Evolutionary conservation across 2,329 filamentous ascomycete species (phyloP), one percentile per base, ranked within the genome.

Genomic region (Berkeleyomyces rouxiae): DNA sequence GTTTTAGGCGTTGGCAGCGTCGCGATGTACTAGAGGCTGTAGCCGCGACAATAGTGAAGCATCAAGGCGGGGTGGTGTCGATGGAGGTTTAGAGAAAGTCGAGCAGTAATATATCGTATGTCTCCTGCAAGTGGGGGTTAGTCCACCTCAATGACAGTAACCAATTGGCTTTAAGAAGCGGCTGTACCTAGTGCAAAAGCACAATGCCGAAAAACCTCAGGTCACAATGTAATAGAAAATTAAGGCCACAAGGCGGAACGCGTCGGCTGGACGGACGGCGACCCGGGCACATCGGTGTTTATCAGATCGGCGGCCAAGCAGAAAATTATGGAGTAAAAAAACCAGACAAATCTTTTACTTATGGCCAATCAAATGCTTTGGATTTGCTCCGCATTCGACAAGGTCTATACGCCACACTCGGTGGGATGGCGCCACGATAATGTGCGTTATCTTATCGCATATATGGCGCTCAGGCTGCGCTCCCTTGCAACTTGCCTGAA

Each of bases 361-460:
- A 10, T 7, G 11, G 58, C 62, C 62, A 64, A 64, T 64, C 11
- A 58, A n/a, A 49, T n/a, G 6, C 9, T 7, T 7, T 33, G 11
- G 16, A 61, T 64, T 64, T 61, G 59, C 47, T 64, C 62, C 62
- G 44, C 62, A 43, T 55, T 43, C 3, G 51, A 40, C 33, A 43
- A 36, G 53, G 13, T n/a, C n/a, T n/a, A 10, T 10, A 36, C 42
- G 40, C 58, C 42, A 36, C 39, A 59, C 13, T 36, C 11, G 11
- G 3, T 4, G 13, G 33, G 1, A 5, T 13, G 3, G 51, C 51
- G 51, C 51, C 51, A 39, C 36, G 11, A 2, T 7, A n/a, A 39
- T n/a, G 13, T 7, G 51, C 16, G 3, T 49, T 55, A 55, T 55
- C 51, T 55, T 55, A 55, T 55, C 51, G 23, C 9, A n/a, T 13